A percentile compares a stretch with the other conserved stretches of the same genome.
These are phyloP conservation scores for Penicillium longicatenatum DNA, from an alignment of 495 filamentous ascomycete genomes.

Conservation along the genomic window DNA sequence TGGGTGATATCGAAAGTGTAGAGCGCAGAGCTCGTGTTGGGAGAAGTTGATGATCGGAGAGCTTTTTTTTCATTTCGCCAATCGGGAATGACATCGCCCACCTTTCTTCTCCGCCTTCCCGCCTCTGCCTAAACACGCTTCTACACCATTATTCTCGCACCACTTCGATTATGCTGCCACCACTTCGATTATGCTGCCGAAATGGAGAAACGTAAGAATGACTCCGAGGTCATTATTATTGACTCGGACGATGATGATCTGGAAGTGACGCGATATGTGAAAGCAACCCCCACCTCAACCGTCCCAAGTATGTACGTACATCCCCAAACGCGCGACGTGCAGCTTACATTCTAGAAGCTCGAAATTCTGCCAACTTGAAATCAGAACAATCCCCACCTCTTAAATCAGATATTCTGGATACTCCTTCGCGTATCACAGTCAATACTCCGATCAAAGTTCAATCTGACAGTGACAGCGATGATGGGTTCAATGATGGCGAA, in stretches of 20 bases:
- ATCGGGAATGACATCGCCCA: slow-evolving; percentile 29
- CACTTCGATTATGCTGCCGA: slow-evolving; percentile 15
- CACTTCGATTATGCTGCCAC: slow-evolving; percentile 13
- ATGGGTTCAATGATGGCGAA: slow-evolving; percentile 49
- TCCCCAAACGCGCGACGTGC: slow-evolving; percentile 15
- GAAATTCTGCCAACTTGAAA: background rate
- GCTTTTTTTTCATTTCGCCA: slow-evolving; percentile 23
- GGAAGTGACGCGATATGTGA: slow-evolving; percentile 30
- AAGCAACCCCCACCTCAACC: slow-evolving; percentile 3
- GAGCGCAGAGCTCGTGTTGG: slow-evolving; percentile 9
- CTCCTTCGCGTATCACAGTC: slow-evolving; percentile 17
- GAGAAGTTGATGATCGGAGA: slow-evolving; percentile 11
- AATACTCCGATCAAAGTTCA: slow-evolving; percentile 23
- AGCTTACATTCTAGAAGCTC: slow-evolving; percentile 21
- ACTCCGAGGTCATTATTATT: slow-evolving; percentile 29
- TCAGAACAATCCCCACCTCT: background rate
- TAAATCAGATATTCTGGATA: slow-evolving; percentile 10
- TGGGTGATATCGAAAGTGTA: background rate
- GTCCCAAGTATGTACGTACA: slow-evolving; percentile 16
- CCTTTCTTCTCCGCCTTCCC: slow-evolving; percentile 10
- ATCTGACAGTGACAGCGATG: slow-evolving; percentile 32
- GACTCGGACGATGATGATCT: slow-evolving; percentile 47
- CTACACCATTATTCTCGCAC: background rate
- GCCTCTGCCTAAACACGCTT: background rate
- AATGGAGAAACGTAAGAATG: slow-evolving; percentile 13